Evolutionary conservation across 2,329 filamentous ascomycete species (phyloP).

Genomic region (Xylariaceae sp.): DNA sequence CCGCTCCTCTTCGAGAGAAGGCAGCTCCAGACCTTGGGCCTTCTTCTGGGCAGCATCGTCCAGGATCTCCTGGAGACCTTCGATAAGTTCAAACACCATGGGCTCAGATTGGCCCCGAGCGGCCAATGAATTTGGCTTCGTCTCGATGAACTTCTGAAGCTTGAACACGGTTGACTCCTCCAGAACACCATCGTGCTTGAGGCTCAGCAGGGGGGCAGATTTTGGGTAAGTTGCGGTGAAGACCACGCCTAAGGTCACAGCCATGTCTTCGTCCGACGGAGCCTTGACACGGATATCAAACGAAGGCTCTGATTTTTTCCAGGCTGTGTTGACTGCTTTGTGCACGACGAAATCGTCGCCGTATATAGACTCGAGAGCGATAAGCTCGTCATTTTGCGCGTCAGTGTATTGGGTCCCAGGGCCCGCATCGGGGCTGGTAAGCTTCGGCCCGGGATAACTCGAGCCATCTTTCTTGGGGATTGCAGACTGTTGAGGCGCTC

Average conservation of each 20-base stretch:
- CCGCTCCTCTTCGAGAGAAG: slow-evolving; percentile 83
- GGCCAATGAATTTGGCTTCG: slow-evolving; percentile 46
- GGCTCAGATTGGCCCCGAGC: slow-evolving; percentile 44
- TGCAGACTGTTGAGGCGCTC: slow-evolving; percentile 35
- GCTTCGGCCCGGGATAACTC: slow-evolving; percentile 45
- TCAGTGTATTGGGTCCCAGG: slow-evolving; percentile 65
- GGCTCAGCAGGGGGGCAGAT: slow-evolving; percentile 62
- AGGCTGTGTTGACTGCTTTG: slow-evolving; percentile 63
- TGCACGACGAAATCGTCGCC: slow-evolving; percentile 78
- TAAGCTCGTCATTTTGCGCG: slow-evolving; percentile 79
- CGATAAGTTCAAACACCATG: slow-evolving; percentile 59
- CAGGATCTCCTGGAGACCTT: slow-evolving; percentile 65
- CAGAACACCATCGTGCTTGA: slow-evolving; percentile 58
- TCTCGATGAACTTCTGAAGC: slow-evolving; percentile 57
- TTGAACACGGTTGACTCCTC: slow-evolving; percentile 64
- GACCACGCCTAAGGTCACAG: slow-evolving; percentile 66
- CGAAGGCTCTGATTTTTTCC: slow-evolving; percentile 82
- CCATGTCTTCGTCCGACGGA: slow-evolving; percentile 63
- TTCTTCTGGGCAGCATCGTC: slow-evolving; percentile 79
- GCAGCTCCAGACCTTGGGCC: slow-evolving; percentile 66
- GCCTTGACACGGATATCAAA: slow-evolving; percentile 77
- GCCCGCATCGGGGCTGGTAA: slow-evolving; percentile 31
- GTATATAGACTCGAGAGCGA: slow-evolving; percentile 81
- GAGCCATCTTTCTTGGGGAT: slow-evolving; percentile 37
- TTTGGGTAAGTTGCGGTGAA: slow-evolving; percentile 90